Evolutionary conservation across 2,329 filamentous ascomycete species (phyloP).

Genomic region (Paracorniculantispora psalliotae): DNA sequence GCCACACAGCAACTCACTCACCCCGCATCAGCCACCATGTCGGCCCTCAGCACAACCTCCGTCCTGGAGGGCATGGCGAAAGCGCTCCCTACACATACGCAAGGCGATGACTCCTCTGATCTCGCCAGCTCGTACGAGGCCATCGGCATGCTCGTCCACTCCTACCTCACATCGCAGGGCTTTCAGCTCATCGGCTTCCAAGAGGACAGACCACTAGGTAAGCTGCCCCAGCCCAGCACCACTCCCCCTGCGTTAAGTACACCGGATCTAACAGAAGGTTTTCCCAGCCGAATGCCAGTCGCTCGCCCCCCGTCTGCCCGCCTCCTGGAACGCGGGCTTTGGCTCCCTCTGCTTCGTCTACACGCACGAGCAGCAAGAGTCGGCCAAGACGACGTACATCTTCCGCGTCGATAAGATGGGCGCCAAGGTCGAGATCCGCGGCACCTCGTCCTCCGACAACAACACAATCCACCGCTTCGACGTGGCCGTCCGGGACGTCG

Average conservation of each 20-base stretch:
- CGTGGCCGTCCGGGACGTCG: slow-evolving; percentile 63
- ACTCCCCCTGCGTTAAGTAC: background rate
- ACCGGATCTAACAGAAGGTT: background rate
- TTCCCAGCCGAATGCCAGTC: slow-evolving; percentile 42
- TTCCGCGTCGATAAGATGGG: slow-evolving; percentile 79
- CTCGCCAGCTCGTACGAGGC: slow-evolving; percentile 73
- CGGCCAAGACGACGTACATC: slow-evolving; percentile 53
- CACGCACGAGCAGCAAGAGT: slow-evolving; percentile 76
- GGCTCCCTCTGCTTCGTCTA: slow-evolving; percentile 80
- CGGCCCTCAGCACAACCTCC: slow-evolving; percentile 26
- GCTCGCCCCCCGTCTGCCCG: slow-evolving; percentile 60
- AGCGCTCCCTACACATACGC: slow-evolving; percentile 50
- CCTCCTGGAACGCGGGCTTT: slow-evolving; percentile 72
- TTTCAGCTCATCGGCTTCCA: slow-evolving; percentile 80
- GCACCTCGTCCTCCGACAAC: slow-evolving; percentile 50
- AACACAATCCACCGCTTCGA: slow-evolving; percentile 70
- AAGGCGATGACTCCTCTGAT: slow-evolving; percentile 52
- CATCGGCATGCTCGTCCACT: slow-evolving; percentile 77
- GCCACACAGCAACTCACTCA: background rate
- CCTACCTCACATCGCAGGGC: slow-evolving; percentile 72
- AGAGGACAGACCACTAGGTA: slow-evolving; percentile 73
- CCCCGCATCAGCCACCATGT: slow-evolving; percentile 10
- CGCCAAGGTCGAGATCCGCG: slow-evolving; percentile 76
- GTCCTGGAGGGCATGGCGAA: slow-evolving; percentile 55
- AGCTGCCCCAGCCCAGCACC: slow-evolving; percentile 15